Conservation (phyloP, 2,329 filamentous ascomycete genomes). For the Cytospora leucostoma region DNA sequence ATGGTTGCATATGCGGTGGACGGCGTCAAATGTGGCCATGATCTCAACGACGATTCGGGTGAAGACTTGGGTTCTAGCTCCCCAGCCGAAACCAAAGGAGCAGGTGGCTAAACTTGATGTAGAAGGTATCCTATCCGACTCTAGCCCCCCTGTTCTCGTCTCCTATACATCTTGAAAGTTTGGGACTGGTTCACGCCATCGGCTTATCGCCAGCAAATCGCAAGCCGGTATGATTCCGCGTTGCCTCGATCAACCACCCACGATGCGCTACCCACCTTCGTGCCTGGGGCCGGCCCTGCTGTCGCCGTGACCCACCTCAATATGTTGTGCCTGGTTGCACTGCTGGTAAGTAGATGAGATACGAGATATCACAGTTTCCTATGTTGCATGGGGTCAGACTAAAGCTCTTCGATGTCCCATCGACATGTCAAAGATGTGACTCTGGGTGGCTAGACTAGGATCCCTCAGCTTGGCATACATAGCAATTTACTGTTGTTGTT, state of each 20-base stretch:
- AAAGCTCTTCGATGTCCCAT: background rate
- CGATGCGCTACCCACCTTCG: background rate
- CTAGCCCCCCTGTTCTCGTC: too few relatives aligned
- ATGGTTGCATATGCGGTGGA: too few relatives aligned
- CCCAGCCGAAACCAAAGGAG: too few relatives aligned
- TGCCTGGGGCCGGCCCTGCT: background rate
- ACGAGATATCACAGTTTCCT: slow-evolving; percentile 15
- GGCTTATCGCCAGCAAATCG: background rate
- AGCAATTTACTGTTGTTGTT: background rate
- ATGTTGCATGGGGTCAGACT: background rate
- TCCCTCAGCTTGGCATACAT: slow-evolving; percentile 6
- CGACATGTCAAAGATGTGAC: background rate
- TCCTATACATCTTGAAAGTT: too few relatives aligned
- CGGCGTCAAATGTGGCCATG: too few relatives aligned
- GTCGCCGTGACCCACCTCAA: background rate
- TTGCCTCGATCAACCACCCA: background rate
- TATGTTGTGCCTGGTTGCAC: slow-evolving; percentile 13
- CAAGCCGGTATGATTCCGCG: background rate
- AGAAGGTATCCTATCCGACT: too few relatives aligned
- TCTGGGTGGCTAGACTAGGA: too few relatives aligned
- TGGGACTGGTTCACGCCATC: too few relatives aligned
- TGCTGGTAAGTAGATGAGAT: slow-evolving; percentile 5
- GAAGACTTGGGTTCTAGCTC: too few relatives aligned
- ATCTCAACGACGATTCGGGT: too few relatives aligned
- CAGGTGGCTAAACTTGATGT: too few relatives aligned